Evolutionary conservation across 331 rosid species (phyloP).

Genomic region (Pyracantha coccinea): DNA sequence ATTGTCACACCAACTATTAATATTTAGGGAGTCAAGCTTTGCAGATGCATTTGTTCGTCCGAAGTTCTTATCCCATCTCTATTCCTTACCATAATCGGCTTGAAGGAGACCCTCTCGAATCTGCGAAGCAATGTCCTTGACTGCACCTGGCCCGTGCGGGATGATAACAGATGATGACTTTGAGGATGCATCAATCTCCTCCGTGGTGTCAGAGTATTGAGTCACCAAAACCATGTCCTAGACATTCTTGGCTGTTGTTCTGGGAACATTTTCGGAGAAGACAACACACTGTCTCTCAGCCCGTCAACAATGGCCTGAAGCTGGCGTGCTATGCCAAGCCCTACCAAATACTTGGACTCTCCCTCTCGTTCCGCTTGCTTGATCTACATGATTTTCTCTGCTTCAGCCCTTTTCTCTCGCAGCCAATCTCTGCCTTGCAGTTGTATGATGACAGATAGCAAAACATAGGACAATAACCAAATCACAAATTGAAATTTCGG

Average conservation of each 20-base stretch:
- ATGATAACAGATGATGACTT: slow-evolving; percentile 73
- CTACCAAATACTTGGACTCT: slow-evolving; percentile 71
- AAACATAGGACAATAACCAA: neutral
- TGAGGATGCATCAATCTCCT: slow-evolving; percentile 79
- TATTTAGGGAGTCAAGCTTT: no score
- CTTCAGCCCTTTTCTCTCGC: slow-evolving; percentile 85
- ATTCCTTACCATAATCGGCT: slow-evolving; percentile 17
- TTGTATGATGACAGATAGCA: slow-evolving; percentile 22
- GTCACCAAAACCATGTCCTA: slow-evolving; percentile 87
- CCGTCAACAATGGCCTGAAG: slow-evolving; percentile 91
- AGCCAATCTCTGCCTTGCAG: slow-evolving; percentile 72
- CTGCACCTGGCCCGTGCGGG: slow-evolving; percentile 86
- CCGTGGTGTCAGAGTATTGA: slow-evolving; percentile 81
- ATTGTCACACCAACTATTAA: no score
- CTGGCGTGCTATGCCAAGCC: slow-evolving; percentile 83
- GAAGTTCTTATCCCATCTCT: neutral
- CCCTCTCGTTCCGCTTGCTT: slow-evolving; percentile 84
- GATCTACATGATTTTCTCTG: slow-evolving; percentile 69
- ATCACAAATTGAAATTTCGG: neutral
- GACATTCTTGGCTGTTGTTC: slow-evolving; percentile 65
- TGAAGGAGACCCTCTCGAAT: slow-evolving; percentile 81
- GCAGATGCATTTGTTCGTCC: no score
- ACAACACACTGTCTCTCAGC: slow-evolving; percentile 61
- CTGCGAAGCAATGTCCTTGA: slow-evolving; percentile 60
- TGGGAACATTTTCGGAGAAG: slow-evolving; percentile 65